Evolutionary conservation across 257 asterid species (phyloP).

Genomic region (Nicotiana obtusifolia): DNA sequence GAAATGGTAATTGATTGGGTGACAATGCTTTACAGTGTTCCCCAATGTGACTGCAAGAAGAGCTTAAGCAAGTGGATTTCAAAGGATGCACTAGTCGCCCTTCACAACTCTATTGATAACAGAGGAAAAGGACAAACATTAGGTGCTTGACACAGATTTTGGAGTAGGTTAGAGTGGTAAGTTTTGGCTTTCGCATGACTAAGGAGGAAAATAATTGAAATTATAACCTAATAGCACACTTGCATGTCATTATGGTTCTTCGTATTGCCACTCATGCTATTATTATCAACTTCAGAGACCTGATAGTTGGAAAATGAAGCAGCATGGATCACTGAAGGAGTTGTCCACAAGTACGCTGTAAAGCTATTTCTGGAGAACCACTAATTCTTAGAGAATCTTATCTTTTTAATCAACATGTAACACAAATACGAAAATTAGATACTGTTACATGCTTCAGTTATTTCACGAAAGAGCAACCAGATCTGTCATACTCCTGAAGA

Average conservation of each 20-base stretch:
- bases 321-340: background rate
- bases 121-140: background rate
- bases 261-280: background rate
- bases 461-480: background rate
- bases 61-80: background rate
- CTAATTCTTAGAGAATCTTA: background rate
- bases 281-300: background rate
- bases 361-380: background rate
- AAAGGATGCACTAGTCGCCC: background rate
- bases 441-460: background rate
- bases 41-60: background rate
- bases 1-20: background rate
- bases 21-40: background rate
- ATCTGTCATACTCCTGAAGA: slow-evolving; percentile 1
- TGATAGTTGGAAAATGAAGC: background rate
- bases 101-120: background rate
- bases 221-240: background rate
- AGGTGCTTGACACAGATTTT: background rate
- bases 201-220: background rate
- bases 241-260: background rate
- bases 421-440: background rate
- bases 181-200: background rate
- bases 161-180: background rate
- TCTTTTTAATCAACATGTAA: background rate
- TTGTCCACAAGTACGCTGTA: background rate